A percentile compares a stretch with the other conserved stretches of the same genome.
Evolutionary conservation across 2,329 filamentous ascomycete species (phyloP).

Genomic region (Pyrenochaeta sp.): DNA sequence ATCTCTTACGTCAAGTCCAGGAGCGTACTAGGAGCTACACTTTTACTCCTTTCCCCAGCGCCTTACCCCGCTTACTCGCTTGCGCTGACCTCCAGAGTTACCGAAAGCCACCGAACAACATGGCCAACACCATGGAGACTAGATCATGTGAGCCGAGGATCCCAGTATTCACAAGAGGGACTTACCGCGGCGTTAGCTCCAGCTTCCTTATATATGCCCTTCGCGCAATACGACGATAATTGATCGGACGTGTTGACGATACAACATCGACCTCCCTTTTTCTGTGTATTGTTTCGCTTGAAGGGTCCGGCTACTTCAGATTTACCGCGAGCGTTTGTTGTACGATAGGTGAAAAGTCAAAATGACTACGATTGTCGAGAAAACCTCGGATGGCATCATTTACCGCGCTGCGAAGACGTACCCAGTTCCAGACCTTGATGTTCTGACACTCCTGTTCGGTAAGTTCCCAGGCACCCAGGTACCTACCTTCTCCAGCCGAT

Average conservation of each 20-base stretch:
- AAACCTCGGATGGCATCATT: conserved; percentile 35
- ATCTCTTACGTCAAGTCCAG: neutral
- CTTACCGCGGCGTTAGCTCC: conserved; percentile 4
- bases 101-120: conserved; percentile 23
- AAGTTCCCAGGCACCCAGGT: conserved; percentile 6
- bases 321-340: neutral
- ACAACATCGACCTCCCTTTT: neutral
- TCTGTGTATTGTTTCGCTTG: neutral
- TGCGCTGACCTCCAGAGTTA: conserved; percentile 22
- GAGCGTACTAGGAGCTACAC: conserved; percentile 4
- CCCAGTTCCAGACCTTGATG: conserved; percentile 47
- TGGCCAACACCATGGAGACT: conserved; percentile 1
- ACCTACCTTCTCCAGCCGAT: neutral
- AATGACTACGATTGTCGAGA: conserved; percentile 46
- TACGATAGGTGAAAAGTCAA: neutral
- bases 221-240: neutral
- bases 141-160: conserved; percentile 17
- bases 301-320: neutral
- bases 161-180: conserved; percentile 4
- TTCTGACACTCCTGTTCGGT: conserved; percentile 54
- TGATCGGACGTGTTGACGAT: conserved; percentile 1
- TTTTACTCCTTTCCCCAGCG: conserved; percentile 11
- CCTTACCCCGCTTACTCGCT: conserved; percentile 34
- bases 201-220: neutral
- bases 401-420: conserved; percentile 43